Conservation (phyloP, 768 basidiomycete genomes). For the Peribolospora baueri region DNA sequence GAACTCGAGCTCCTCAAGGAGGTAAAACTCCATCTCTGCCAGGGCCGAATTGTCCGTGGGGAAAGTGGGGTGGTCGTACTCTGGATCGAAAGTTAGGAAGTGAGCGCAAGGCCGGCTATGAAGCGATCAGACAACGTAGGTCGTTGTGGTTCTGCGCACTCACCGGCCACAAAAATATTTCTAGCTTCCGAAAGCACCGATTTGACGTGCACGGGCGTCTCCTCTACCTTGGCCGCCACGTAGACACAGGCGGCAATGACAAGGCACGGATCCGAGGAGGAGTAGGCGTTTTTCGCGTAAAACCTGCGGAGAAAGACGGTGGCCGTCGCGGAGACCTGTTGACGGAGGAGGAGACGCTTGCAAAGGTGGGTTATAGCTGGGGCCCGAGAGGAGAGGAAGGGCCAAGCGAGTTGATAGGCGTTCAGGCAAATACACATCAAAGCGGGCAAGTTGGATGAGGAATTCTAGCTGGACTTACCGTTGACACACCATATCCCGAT, state of each 20-base stretch:
- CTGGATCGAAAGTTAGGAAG: constrained; percentile 12
- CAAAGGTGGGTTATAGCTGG: constrained; percentile 67
- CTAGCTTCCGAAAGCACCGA: constrained; percentile 65
- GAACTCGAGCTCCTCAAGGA: constrained; percentile 87
- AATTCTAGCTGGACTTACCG: constrained; percentile 24
- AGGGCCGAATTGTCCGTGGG: constrained; percentile 69
- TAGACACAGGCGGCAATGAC: constrained; percentile 85
- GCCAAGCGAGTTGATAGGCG: neutral
- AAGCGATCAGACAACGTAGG: constrained; percentile 19
- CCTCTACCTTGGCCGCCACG: constrained; percentile 90
- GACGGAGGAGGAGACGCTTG: constrained; percentile 54
- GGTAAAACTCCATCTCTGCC: constrained; percentile 94
- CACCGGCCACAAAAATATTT: constrained; percentile 33
- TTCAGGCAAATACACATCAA: neutral
- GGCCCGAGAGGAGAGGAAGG: neutral
- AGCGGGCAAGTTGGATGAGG: neutral
- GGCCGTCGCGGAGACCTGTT: constrained; percentile 79
- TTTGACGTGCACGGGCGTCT: constrained; percentile 85
- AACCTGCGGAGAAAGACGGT: constrained; percentile 91
- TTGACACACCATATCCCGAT: constrained; percentile 74
- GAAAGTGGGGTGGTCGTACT: constrained; percentile 53
- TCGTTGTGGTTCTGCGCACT: constrained; percentile 10
- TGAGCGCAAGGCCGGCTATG: neutral
- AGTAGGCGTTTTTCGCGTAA: constrained; percentile 83
- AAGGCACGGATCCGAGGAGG: constrained; percentile 67